These are phyloP conservation scores for Nephelium lappaceum DNA, from an alignment of 345 rosid genomes.

Conservation along the genomic window DNA sequence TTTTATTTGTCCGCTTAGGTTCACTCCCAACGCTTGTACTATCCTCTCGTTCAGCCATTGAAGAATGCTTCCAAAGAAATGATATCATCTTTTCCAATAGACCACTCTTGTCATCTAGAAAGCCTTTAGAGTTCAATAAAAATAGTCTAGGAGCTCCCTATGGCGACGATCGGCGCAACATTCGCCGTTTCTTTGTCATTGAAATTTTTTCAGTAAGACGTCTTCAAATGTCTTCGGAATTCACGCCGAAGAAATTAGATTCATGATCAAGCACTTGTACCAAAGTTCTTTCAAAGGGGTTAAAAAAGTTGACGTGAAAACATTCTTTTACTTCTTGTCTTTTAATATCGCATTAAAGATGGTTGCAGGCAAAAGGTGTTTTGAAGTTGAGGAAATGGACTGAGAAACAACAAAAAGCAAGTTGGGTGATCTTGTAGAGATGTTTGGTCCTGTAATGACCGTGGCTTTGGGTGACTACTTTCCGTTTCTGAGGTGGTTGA, in stretches of 20 bases:
- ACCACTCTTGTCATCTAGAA: not conserved
- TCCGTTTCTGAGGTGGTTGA: constrained; percentile 31
- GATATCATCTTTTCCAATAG: constrained; percentile 4
- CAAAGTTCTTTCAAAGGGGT: not conserved
- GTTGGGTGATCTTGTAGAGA: not conserved
- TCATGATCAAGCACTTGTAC: not conserved
- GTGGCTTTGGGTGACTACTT: constrained; percentile 30
- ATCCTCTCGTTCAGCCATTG: not conserved
- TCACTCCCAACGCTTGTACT: constrained; percentile 6
- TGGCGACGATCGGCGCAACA: not conserved
- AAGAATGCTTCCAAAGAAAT: constrained; percentile 7
- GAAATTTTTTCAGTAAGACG: not conserved
- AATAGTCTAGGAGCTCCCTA: not conserved
- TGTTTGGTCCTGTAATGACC: not conserved
- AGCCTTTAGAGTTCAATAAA: no score
- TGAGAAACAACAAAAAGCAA: not conserved
- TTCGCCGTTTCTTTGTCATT: not conserved
- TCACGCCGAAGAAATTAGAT: not conserved
- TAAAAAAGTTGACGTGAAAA: not conserved
- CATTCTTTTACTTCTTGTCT: not conserved
- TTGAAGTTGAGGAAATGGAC: not conserved
- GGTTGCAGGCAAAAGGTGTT: not conserved
- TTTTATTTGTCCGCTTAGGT: not conserved
- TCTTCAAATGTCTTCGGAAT: not conserved
- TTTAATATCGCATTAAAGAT: not conserved